Evolutionary conservation across 768 basidiomycete genomes (phyloP), one percentile per base, ranked within the genome.

Genomic region (Tylopilus plumbeoviolaceoides): DNA sequence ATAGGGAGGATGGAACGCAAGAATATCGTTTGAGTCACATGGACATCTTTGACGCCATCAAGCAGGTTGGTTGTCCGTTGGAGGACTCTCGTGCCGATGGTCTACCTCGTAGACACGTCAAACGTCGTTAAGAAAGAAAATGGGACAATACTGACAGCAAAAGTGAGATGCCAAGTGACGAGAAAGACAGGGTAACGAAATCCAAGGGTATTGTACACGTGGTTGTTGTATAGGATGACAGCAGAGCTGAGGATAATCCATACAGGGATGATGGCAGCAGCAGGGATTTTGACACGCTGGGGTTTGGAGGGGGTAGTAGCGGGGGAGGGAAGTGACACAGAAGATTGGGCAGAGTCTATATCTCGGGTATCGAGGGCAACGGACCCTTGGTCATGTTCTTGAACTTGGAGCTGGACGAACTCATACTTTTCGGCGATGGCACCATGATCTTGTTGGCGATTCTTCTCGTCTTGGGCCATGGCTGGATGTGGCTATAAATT

Each of bases 191-290:
- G 95, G 75, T 76, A 97, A 64, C 83, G 82, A 77, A 97, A 97
- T 55, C 84, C 71, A 63, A 89, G 82, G 42, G 79, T 80, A 71
- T 89, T 89, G 78, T 90, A 92, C 60, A 91, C 72, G 66, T 85
- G 85, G 70, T 93, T 95, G 81, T 97, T 97, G 82, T 98, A 97
- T 54, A 97, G 84, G 73, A 98, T 98, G 67, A 98, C 95, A 8
- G 83, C 68, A 23, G 92, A 91, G 58, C 85, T 89, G 60, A 95
- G 85, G 18, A 82, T 73, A 63, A 97, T 98, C 95, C 95, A 98
- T 51, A 95, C 74, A 25, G 91, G 94, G 51, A 97, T 91, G 63
- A 94, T 89, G 51, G 78, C 72, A 1, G 83, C 65, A 1, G 88
- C 78, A 12, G 88, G 79, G 27, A 89, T 69, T 63, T 78, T 82